Percentiles rank a stretch among this genome's conserved stretches.
Conservation (phyloP, 495 filamentous ascomycete species). For the Penicillium silybi region DNA sequence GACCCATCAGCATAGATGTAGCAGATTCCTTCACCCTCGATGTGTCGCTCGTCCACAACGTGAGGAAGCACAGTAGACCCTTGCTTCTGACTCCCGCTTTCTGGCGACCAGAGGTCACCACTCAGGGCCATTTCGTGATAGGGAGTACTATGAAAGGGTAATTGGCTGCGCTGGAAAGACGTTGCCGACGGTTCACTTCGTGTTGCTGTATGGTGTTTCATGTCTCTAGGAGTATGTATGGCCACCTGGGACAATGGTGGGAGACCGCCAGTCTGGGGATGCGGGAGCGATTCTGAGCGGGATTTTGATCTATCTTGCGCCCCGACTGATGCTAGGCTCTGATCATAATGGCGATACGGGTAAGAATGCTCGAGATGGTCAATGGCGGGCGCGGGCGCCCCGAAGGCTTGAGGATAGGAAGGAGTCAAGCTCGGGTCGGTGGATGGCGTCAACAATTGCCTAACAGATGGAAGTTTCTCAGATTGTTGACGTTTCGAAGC, state of each 20-base stretch:
- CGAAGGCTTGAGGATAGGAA: conserved; percentile 25
- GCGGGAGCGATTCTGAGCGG: conserved; percentile 22
- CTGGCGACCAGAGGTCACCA: conserved; percentile 21
- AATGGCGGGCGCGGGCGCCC: conserved; percentile 13
- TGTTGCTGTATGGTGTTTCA: conserved; percentile 15
- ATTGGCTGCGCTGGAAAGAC: conserved; percentile 12
- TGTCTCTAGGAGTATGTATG: conserved; percentile 17
- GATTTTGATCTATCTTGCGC: conserved; percentile 18
- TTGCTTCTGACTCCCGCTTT: conserved; percentile 14
- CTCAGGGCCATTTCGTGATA: conserved; percentile 15
- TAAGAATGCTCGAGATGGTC: conserved; percentile 20
- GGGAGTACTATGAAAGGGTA: conserved; percentile 8
- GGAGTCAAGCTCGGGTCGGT: conserved; percentile 31
- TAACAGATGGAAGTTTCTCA: conserved; percentile 46
- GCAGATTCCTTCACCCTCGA: conserved; percentile 76
- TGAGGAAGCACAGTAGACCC: conserved; percentile 32
- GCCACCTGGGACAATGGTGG: conserved; percentile 37
- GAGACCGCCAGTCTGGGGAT: conserved; percentile 20
- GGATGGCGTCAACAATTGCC: conserved; percentile 42
- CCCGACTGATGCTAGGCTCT: conserved; percentile 5
- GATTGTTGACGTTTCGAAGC: conserved; percentile 15
- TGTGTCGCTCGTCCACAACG: conserved; percentile 45
- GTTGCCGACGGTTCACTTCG: conserved; percentile 21
- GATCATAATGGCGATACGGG: conserved; percentile 22
- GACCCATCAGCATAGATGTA: conserved; percentile 87